Base-by-base conservation (phyloP, 2,329 filamentous ascomycete species). In the Tolypocladium endophyticum region DNA sequence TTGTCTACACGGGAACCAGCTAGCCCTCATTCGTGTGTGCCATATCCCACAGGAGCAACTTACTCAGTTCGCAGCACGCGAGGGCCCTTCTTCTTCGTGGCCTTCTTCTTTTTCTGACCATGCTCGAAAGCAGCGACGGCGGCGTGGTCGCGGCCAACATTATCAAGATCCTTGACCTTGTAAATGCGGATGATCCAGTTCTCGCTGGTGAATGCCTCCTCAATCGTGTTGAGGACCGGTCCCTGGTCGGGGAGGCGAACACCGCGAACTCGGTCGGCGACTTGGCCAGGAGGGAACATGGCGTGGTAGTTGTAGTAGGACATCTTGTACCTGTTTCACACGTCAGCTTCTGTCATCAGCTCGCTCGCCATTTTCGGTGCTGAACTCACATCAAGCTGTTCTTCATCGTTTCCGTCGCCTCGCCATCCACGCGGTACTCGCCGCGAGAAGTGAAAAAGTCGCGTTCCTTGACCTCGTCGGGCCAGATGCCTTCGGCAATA, bases 181-280 rank as follows among this genome's bases (percentile, higher is more conserved):
- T 97, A 99, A 71, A 99, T 97, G 64, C 94, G 85, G 72, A 99
- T 97, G 74, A 99, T 99, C 94, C 94, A 99, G 83, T 99, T 99
- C 81, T 99, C 94, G 70, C 91, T 96, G 59, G 95, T 99, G 74
- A 96, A 99, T 12, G 94, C 94, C 78, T 99, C 94, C 73, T 99
- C 94, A 55, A 99, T 77, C 5, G 88, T 94, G 75, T 88, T 91
- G 61, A 99, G 87, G 62, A 89, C 84, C 11, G 94, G 94, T 1
- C 90, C 88, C 66, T 92, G 82, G 16, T 90, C 85, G n/a, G 94
- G 95, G 57, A 97, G 79, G 62, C 84, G 85, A 43, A 84, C 83
- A 65, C 87, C 86, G 71, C 94, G 92, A 64, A 99, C 94, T 67
- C 94, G 88, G 73, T 99, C 94, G 67, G 86, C 80, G 41, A 90